Evolutionary conservation across 2,329 filamentous ascomycete genomes (phyloP), one percentile per base, ranked within the genome.

Genomic region (Bisporella sp.): DNA sequence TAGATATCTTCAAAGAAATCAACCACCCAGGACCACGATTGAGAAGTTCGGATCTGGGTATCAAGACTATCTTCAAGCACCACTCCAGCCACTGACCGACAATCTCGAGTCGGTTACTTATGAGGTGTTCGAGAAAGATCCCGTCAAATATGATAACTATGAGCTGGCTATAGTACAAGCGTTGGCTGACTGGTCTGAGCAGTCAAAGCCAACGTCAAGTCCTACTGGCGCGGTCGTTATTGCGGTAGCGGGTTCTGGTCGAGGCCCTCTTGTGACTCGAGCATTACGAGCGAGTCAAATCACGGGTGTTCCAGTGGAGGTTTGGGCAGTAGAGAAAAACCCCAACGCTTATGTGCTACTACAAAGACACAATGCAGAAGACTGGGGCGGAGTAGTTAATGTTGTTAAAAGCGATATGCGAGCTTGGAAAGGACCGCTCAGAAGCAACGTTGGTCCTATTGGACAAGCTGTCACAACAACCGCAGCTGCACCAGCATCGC

Each of bases 391-490:
- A 28, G 78, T 78, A 48, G 92, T 96, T 21, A 91, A 84, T 1
- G 81, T 99, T 32, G 85, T 97, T 57, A 95, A 96, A 71, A 95
- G 90, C 1, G 93, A 99, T 66, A 99, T 99, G 93, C 84, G 93
- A 45, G 85, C 85, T 53, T 99, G 95, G 95, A 87, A 87, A 62
- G 95, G 95, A 0, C 92, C 92, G 1, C 65, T 79, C 77, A 13
- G 70, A 72, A 57, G 44, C 12, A 37, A 47, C 31, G 41, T 42
- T 29, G 54, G 50, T 35, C 57, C 61, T 2, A 64, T 69, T 32
- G 67, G 66, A 12, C 63, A 69, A 56, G 62, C 66, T 7, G 57
- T 66, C 8, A 65, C 65, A 1, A 65, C 66, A 37, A 49, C 61
- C 61, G 12, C 57, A 52, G 51, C 47, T 46, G 66, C 71, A 54